Evolutionary conservation across 805 yeast species (phyloP), one percentile per base, ranked within the genome.

Genomic region (Teunomyces gatunensis): DNA sequence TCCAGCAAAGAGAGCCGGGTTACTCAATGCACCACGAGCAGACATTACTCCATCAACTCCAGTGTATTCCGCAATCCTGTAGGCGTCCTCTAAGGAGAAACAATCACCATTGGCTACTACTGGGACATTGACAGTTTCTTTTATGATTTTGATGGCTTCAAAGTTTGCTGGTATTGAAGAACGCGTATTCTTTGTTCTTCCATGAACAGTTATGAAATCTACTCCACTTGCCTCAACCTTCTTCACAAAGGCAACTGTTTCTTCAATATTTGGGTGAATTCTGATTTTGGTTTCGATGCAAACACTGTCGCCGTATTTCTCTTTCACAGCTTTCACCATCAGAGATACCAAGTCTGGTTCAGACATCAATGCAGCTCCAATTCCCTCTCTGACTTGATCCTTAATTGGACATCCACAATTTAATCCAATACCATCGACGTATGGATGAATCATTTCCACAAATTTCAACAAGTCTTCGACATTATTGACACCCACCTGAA

Each of bases 81-180:
- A 57, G n/a, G 87, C 84, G 61, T 89, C 96, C 13, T 73, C 69
- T 20, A 82, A 67, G 0, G 78, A 61, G 58, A 86, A 86, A 59
- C 96, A 91, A 65, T 94, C 98, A n/a, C 99, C 99, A 60, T 94
- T 94, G 2, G 98, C 97, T n/a, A 94, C 85, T 1, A 94, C 90
- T 0, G 97, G 98, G 0, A 85, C 81, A 3, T 55, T 60, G 0
- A 75, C 75, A n/a, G 72, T 66, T 17, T 77, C 77, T 49, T 82
- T 80, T 12, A 94, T 76, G 7, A 68, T 64, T 57, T 78, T 81
- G 35, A 94, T 91, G 12, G 96, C 96, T 21, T 87, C 94, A 37
- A 85, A 77, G 63, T 91, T 80, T 2, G 86, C 95, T 0, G 97
- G 94, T 28, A 79, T 78, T 0, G 95, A 84, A 2, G 96, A 87